phyloP scores from a whole-genome alignment of 257 asterid genomes.

The Henckelia pumila region DNA sequence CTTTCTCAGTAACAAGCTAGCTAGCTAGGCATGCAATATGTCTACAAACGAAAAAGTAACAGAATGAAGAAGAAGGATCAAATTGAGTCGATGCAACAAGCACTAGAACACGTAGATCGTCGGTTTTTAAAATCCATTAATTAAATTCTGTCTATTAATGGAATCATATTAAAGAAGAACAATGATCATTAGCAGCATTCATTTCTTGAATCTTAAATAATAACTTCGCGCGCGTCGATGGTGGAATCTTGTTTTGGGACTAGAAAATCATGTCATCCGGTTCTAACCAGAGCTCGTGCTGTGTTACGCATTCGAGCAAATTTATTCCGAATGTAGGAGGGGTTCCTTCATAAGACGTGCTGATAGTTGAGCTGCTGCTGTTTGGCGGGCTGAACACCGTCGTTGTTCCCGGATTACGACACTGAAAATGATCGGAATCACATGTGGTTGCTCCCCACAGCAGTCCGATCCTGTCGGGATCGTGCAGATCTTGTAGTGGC shows the following conservation, averaged over 20 bases:
- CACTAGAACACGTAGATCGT: not conserved
- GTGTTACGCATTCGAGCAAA: not conserved
- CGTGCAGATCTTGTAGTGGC: not conserved
- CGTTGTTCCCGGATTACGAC: too few species aligned
- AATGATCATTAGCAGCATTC: not conserved
- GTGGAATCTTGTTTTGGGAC: not conserved
- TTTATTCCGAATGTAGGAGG: not conserved
- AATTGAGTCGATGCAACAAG: not conserved
- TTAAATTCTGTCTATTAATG: not conserved
- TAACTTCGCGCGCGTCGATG: too few species aligned
- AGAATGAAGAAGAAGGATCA: not conserved
- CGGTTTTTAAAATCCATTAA: not conserved
- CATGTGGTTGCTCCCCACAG: not conserved
- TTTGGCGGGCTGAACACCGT: not conserved
- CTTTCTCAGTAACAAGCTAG: not conserved
- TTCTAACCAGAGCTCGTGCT: not conserved
- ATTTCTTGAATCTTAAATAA: not conserved
- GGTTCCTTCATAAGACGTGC: constrained; percentile 23
- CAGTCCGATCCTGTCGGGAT: not conserved
- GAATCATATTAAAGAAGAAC: not conserved
- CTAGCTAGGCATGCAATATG: too few species aligned
- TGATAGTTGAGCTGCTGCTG: not conserved
- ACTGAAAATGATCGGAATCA: not conserved
- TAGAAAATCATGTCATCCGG: constrained; percentile 23
- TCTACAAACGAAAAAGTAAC: not conserved